Base-by-base conservation (phyloP, 169 alveolate species). In the Prorocentrum cordatum region DNA sequence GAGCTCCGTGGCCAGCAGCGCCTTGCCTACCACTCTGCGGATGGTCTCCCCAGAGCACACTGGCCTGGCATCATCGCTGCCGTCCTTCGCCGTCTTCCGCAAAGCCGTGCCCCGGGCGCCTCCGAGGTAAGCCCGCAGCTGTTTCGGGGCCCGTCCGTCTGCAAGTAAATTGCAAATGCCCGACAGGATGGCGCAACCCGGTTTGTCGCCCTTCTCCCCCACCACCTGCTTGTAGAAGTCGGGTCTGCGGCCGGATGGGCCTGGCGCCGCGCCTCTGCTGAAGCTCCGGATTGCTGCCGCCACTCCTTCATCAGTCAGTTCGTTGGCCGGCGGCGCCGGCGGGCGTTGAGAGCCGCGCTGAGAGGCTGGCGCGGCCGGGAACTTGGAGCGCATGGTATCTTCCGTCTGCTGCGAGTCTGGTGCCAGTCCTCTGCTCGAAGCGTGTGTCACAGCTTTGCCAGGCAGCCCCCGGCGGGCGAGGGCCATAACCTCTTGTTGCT, bases 391-490 rank as follows among this genome's bases (percentile, higher is more conserved):
- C 68, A 58, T 58, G 3, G 35, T 35, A 22, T n/a, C 35, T 22
- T 38, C 80, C 27, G 24, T 36, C 35, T 20, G 31, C 4, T 12
- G 31, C n/a, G 80, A 38, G 80, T 33, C 35, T n/a, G 22, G 36
- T 1, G 80, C 80, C 20, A 36, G 14, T 3, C 35, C 36, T 16
- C 62, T 36, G 7, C 80, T 61, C 3, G 35, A 7, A n/a, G 38
- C 62, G 38, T 61, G 80, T 26, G 35, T 59, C n/a, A 70, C 38
- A 24, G 82, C 82, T 38, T 70, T 36, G 36, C 82, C 62, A 12
- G 82, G 82, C 38, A 70, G 9, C 12, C 82, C 83, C 20, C 64
- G 42, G 33, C 83, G 64, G 59, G 83, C 83, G 2, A 71, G 83
- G 24, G 16, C 39, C 12, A 42, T 26, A 31, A 66, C 83, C 24